These are phyloP conservation scores for Groenewaldozyma auringiensis DNA, from an alignment of 1,139 yeast genomes.

Conservation along the genomic window DNA sequence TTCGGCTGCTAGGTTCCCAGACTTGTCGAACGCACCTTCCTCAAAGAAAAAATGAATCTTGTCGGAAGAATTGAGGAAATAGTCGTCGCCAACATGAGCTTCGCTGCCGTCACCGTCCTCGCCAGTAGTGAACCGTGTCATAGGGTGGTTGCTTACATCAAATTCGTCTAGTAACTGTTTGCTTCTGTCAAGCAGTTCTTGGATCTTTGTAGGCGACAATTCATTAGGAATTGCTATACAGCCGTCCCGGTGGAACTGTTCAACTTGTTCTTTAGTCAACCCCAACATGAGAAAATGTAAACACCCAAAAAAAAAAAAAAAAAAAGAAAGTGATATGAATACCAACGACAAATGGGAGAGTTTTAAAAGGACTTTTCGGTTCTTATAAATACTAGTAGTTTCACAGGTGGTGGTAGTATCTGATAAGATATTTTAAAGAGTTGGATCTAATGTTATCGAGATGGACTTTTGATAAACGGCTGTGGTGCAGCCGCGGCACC, in stretches of 20 bases:
- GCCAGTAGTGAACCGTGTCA: slow-evolving; percentile 63
- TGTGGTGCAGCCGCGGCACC: no score
- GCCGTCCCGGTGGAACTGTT: slow-evolving; percentile 47
- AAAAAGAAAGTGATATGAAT: background rate
- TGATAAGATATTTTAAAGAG: no score
- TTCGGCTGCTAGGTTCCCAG: slow-evolving; percentile 46
- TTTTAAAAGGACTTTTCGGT: no score
- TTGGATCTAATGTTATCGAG: no score
- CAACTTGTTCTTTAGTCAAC: slow-evolving; percentile 27
- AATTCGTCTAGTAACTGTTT: slow-evolving; percentile 41
- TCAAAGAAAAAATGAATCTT: slow-evolving; percentile 67
- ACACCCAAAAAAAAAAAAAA: background rate
- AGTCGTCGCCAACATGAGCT: slow-evolving; percentile 62
- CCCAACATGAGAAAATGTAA: background rate
- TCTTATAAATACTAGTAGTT: no score
- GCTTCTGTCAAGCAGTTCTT: slow-evolving; percentile 38
- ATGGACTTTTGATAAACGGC: no score
- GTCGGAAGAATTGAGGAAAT: slow-evolving; percentile 63
- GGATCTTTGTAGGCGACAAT: slow-evolving; percentile 37
- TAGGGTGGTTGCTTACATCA: slow-evolving; percentile 55
- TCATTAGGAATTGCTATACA: slow-evolving; percentile 55
- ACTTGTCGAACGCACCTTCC: slow-evolving; percentile 49
- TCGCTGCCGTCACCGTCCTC: slow-evolving; percentile 38
- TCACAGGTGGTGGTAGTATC: no score
- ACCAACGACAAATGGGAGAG: no score